Conservation (phyloP, 352 stramenopile genomes). For the Peronospora farinosa region DNA sequence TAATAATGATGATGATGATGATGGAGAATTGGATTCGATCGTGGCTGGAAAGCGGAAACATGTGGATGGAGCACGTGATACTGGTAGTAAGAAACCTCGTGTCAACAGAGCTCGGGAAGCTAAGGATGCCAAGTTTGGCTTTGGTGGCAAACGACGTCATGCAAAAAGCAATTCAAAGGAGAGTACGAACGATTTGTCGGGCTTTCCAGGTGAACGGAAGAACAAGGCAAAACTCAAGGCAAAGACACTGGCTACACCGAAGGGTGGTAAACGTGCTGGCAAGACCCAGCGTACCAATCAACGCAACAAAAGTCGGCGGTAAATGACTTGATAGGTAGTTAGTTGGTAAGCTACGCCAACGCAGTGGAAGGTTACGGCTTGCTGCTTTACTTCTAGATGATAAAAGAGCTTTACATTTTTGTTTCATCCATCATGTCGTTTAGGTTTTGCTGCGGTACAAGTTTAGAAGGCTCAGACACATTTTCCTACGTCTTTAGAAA, state of each 20-base stretch:
- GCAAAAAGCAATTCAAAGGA: constrained; percentile 77
- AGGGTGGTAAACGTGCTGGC: constrained; percentile 51
- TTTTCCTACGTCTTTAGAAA: not conserved
- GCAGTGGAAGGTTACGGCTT: constrained; percentile 10
- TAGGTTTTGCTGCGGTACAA: not conserved
- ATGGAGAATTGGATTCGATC: constrained; percentile 59
- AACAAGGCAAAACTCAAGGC: constrained; percentile 20
- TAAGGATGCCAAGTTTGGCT: constrained; percentile 82
- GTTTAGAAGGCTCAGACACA: not conserved
- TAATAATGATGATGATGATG: constrained; percentile 60
- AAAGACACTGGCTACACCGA: constrained; percentile 38
- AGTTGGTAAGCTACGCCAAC: constrained; percentile 2
- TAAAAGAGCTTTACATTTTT: constrained; percentile 26
- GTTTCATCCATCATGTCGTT: constrained; percentile 3
- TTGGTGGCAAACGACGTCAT: constrained; percentile 69
- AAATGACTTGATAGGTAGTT: constrained; percentile 14
- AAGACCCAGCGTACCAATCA: constrained; percentile 48
- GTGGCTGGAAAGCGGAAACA: constrained; percentile 54
- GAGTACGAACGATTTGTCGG: constrained; percentile 74
- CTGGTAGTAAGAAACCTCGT: constrained; percentile 54
- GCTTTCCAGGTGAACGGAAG: constrained; percentile 49
- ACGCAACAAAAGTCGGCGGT: constrained; percentile 45
- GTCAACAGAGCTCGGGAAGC: constrained; percentile 63
- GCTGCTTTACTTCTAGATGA: constrained; percentile 21
- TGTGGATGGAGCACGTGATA: constrained; percentile 43